Conservation (phyloP, 2,329 filamentous ascomycete genomes). For the Penicillium paneum region DNA sequence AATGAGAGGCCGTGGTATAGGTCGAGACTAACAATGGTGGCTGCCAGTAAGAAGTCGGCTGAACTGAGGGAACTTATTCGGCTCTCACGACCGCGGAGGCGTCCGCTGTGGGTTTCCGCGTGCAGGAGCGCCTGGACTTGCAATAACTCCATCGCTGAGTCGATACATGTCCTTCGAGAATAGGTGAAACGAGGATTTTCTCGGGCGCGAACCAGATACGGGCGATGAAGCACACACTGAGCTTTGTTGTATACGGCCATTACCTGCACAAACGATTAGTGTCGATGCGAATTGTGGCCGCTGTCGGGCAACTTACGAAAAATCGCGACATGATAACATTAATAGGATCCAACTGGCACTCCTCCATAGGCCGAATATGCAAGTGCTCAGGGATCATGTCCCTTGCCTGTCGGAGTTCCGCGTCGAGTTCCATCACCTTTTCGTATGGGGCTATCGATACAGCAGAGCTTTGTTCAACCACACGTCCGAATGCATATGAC, state of each 20-base stretch:
- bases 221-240: constrained; percentile 81
- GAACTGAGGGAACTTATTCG: constrained; percentile 76
- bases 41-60: constrained; percentile 80
- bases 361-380: constrained; percentile 69
- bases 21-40: constrained; percentile 80
- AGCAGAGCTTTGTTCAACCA: constrained; percentile 44
- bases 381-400: constrained; percentile 76
- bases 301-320: constrained; percentile 45
- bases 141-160: constrained; percentile 79
- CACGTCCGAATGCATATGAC: constrained; percentile 43
- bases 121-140: constrained; percentile 73
- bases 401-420: constrained; percentile 54
- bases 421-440: constrained; percentile 59
- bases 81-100: constrained; percentile 71
- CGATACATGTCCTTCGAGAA: constrained; percentile 78
- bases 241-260: constrained; percentile 86
- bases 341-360: constrained; percentile 66
- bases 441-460: constrained; percentile 54
- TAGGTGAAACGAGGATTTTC: constrained; percentile 79
- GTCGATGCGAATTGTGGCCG: background rate
- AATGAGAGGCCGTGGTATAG: constrained; percentile 60
- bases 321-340: constrained; percentile 75
- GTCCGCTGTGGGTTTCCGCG: constrained; percentile 68
- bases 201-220: constrained; percentile 74
- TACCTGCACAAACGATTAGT: constrained; percentile 42